Evolutionary conservation across 2,329 filamentous ascomycete species (phyloP), one percentile per base, ranked within the genome.

Genomic region (Ophiostoma pallidulum): DNA sequence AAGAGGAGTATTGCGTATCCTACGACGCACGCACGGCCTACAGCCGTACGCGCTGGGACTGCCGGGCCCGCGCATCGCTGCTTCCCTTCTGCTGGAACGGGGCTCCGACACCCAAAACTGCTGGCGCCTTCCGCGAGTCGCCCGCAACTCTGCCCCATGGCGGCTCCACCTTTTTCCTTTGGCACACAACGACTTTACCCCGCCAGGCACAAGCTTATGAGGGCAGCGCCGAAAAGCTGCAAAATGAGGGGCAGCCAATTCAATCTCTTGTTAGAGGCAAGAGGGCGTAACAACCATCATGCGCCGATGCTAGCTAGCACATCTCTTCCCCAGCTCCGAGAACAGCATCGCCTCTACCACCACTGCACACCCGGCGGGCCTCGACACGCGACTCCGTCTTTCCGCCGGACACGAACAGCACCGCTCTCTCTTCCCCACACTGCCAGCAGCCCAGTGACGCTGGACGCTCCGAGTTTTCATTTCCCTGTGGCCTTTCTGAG

Each of bases 201-300:
- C 43, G 43, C 43, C 43, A 40, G 43, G 43, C 36, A 26, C n/a
- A 29, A 46, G 43, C 33, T 45, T 33, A n/a, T 32, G 18, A 8
- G 12, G 28, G 35, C 33, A 19, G 9, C 20, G 36, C 35, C 43
- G 43, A 46, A 46, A 40, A 46, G 33, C 33, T 28, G n/a, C n/a
- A 45, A 45, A 38, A 45, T n/a, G 42, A 45, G 42, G 42, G 42
- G 42, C 42, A 45, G 28, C 6, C 24, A 28, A 32, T 43, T 2
- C 29, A 22, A 32, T 19, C 13, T 31, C 36, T 37, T 37, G 41
- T 26, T 44, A 44, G 41, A 20, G 33, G 16, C 13, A 5, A 9
- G 32, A 20, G 41, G 8, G 5, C 22, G 41, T 5, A 36, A 31
- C 26, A 26, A 18, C 32, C 42, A 37, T 16, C 42, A 45, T 33